phyloP scores from a whole-genome alignment of 2,329 filamentous ascomycete genomes.

The Thielaviopsis punctulata region DNA sequence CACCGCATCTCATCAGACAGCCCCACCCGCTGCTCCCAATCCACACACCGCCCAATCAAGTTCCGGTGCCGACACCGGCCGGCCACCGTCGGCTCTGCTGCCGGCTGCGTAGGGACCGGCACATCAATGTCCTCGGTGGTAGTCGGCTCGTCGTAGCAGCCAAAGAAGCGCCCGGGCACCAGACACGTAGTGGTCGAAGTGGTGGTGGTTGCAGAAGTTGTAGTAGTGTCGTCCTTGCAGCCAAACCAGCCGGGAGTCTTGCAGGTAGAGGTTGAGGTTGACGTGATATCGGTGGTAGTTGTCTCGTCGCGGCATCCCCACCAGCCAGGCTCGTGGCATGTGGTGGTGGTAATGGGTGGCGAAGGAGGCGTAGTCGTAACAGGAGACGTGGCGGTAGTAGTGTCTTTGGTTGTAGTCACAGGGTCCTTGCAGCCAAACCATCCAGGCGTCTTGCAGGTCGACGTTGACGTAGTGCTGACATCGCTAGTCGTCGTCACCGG shows the following conservation, averaged over 20 bases:
- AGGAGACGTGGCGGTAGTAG: conserved; percentile 17
- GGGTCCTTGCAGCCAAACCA: conserved; percentile 49
- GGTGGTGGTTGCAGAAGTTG: conserved; percentile 17
- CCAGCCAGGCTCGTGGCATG: conserved; percentile 12
- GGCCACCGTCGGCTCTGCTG: conserved; percentile 15
- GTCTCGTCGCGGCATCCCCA: conserved; percentile 16
- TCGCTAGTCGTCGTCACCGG: conserved; percentile 13
- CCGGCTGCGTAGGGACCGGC: conserved; percentile 14
- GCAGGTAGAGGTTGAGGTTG: conserved; percentile 35
- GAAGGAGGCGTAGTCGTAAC: conserved; percentile 15
- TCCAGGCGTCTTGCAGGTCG: conserved; percentile 43
- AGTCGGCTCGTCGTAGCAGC: conserved; percentile 26
- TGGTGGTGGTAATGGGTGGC: conserved; percentile 14
- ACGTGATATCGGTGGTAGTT: conserved; percentile 26
- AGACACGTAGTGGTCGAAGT: conserved; percentile 21
- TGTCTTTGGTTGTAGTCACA: conserved; percentile 20
- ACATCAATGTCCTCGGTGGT: conserved; percentile 14
- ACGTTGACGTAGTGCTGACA: conserved; percentile 29
- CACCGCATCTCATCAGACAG: conserved; percentile 18
- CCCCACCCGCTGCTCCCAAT: conserved; percentile 19
- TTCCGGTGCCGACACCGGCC: conserved; percentile 21
- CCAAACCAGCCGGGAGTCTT: conserved; percentile 50
- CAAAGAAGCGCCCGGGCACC: conserved; percentile 32
- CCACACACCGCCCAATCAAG: conserved; percentile 27
- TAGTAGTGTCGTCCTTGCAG: conserved; percentile 33